Evolutionary conservation across 2,329 filamentous ascomycete genomes (phyloP), one percentile per base, ranked within the genome.

Genomic region (Endoconidiophora laricicola): DNA sequence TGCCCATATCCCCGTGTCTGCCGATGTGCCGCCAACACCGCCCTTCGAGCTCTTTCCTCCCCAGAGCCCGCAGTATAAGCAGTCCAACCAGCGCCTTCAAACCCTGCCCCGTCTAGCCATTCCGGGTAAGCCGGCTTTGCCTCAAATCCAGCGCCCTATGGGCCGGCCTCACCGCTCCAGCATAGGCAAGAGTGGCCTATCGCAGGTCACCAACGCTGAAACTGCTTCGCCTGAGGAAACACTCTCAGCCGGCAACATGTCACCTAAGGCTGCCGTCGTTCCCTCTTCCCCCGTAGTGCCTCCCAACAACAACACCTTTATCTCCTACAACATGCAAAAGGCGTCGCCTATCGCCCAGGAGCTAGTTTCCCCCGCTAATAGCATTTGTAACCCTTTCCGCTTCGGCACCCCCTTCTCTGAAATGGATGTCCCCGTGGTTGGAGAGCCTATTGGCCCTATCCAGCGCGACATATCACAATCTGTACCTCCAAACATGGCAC

Each of bases 321-420:
- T 66, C 9, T 71, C 72, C 2, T 71, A 74, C 54, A 66, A 63
- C 44, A 76, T 76, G 72, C 67, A 72, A 12, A 69, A 66, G 56
- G 67, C 60, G 2, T 69, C 71, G 48, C 66, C 73, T 2, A 58
- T 68, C 44, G 74, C 74, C 3, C 71, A 73, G 9, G 76, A 78
- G 14, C 66, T 78, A 50, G 70, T 73, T 54, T 75, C 81, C 3
- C 71, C 73, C 0, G 60, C 52, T 40, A 33, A 33, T 16, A 16
- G 29, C 24, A 24, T 37, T 20, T 69, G 72, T 46, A 74, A 70
- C 18, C 69, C 81, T 40, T 88, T 87, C 65, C 79, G 84, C 49
- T 81, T 86, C 55, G 81, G 78, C n/a, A 93, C 86, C 0, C 87
- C 88, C 14, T 84, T 88, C 62, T 94, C 88, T 2, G 87, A 94